Percentiles rank a stretch among this genome's conserved stretches.
These are phyloP conservation scores for Scleromitrula shiraiana DNA, from an alignment of 2,329 filamentous ascomycete species.

Conservation along the genomic window DNA sequence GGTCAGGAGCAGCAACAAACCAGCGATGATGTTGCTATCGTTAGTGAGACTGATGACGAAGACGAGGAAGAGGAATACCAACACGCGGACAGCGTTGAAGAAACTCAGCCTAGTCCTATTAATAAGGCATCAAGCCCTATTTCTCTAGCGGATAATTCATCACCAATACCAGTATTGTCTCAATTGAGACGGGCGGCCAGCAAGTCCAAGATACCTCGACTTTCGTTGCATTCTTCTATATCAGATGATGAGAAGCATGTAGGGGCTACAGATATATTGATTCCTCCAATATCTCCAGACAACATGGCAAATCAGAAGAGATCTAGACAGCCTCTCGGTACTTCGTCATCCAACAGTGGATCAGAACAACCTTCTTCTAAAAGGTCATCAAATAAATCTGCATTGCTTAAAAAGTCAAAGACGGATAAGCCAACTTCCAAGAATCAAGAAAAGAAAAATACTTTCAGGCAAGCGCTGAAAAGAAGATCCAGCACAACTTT, in stretches of 20 bases:
- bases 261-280: not conserved
- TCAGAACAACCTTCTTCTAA: slow-evolving; percentile 13
- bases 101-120: not conserved
- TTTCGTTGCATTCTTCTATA: not conserved
- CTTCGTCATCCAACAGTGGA: slow-evolving; percentile 21
- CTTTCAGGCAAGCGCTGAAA: slow-evolving; percentile 43
- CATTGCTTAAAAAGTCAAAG: slow-evolving; percentile 27
- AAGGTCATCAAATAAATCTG: slow-evolving; percentile 24
- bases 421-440: slow-evolving; percentile 24
- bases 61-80: not conserved
- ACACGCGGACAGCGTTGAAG: not conserved
- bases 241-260: slow-evolving; percentile 10
- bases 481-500: slow-evolving; percentile 41
- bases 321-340: slow-evolving; percentile 24
- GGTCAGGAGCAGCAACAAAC: slow-evolving; percentile 20
- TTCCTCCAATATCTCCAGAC: slow-evolving; percentile 7
- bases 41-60: slow-evolving; percentile 13
- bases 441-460: slow-evolving; percentile 36
- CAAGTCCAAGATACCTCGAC: slow-evolving; percentile 3
- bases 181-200: not conserved
- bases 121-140: no score
- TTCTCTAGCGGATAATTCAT: not conserved
- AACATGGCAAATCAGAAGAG: slow-evolving; percentile 27
- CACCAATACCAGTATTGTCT: not conserved
- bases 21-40: slow-evolving; percentile 22